Evolutionary conservation across 1,139 yeast species (phyloP), one percentile per base, ranked within the genome.

Genomic region (Saccharomyces hybrid): DNA sequence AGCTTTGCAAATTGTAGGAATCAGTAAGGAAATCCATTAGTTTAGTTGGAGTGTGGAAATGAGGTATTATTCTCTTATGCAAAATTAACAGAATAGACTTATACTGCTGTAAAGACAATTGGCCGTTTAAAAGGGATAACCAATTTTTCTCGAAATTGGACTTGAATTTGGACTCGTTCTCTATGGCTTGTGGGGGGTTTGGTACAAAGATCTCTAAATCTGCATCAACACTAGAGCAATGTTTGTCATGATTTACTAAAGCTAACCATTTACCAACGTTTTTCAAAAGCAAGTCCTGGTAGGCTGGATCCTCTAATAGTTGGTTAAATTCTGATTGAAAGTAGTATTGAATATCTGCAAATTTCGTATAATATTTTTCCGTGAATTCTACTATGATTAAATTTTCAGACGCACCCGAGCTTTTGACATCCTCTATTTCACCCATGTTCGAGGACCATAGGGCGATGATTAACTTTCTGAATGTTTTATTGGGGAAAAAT

Each of bases 1-100:
- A 53, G 44, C 54, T 54, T 29, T 67, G 63, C 31, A 74, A 53
- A 47, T 81, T 77, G 69, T 90, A 91, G 3, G 96, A 84, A 58
- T 88, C 96, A 1, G 97, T 89, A 57, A 93, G 75, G 69, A 91
- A 93, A 71, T 93, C 99, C 97, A 93, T 89, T 52, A 93, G 74
- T 58, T 81, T 78, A 51, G 88, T 87, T 1, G 98, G 96, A 60
- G 84, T 84, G 47, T 82, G 78, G 79, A 90, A 80, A 65, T 78
- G 80, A 47, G 98, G 97, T 42, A 93, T 84, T 51, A 93, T 78
- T 58, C 96, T 75, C 68, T 88, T 89, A 71, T 93, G 97, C 62
- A 93, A 70, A 5, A 90, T 79, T 7, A 81, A 73, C 53, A 93
- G 75, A 2, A 86, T 76, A 0, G 84, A 74, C 69, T 88, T 88